Evolutionary conservation across 176 grass and related monocot species (phyloP), one percentile per base, ranked within the genome.

Genomic region (Oryza punctata): DNA sequence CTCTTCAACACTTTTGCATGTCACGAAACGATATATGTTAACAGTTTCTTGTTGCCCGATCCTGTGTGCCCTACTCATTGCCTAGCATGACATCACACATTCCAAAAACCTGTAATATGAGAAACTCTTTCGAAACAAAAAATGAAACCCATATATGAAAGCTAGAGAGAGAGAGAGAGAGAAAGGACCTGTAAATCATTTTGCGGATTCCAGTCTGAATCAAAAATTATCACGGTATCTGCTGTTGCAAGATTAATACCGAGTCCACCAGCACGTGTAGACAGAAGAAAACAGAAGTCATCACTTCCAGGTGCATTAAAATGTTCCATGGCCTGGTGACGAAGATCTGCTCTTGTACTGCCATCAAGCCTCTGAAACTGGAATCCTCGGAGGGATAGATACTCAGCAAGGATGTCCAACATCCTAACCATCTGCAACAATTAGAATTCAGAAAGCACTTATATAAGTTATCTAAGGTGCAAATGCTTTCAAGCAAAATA

Each of bases 191-290:
- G 96, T 47, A 99, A 81, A 83, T 99, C 96, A 92, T 99, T 99
- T 90, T 99, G 96, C 28, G 96, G 96, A 88, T 99, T 99, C 96
- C 96, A 99, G 66, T 99, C 96, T 59, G 96, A 99, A 73, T 99
- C 96, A 27, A 99, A 99, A 74, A 99, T 94, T 75, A 99, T 99
- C 50, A 99, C 96, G 27, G 96, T 99, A 83, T 99, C 96, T 72
- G 96, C 96, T 79, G 96, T 99, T 70, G 96, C 96, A 78, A 99
- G 96, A 96, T 99, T 99, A 80, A 99, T 99, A 83, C 96, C 96
- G 68, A 99, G 93, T 33, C 96, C 96, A 83, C 96, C 96, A 59
- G 96, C 96, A 81, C 96, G 96, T 74, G 96, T 99, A 40, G 96
- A 99, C 25, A 99, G 79, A 77, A 99, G 93, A 77, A 99, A 99